These are phyloP conservation scores for Wickerhamiella infanticola DNA, from an alignment of 1,139 yeast species.

Conservation along the genomic window DNA sequence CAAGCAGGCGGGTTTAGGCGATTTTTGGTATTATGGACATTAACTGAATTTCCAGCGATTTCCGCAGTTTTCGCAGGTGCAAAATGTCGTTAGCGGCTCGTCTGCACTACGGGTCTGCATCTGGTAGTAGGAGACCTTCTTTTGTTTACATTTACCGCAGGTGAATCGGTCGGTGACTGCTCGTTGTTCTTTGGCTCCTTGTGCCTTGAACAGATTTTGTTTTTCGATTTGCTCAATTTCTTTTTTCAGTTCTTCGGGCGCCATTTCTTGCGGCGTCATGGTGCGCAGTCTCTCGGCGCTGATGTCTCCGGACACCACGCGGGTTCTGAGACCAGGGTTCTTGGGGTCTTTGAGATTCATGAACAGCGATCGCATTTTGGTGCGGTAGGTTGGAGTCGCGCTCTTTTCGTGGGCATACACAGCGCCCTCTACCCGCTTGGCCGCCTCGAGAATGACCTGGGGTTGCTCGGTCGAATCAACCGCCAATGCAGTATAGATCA, in stretches of 20 bases:
- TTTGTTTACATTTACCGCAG: constrained; percentile 94
- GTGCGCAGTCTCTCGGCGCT: constrained; percentile 48
- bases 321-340: constrained; percentile 67
- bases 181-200: constrained; percentile 93
- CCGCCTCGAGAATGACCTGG: constrained; percentile 40
- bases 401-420: constrained; percentile 42
- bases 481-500: constrained; percentile 79
- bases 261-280: constrained; percentile 88
- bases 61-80: constrained; percentile 96
- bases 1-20: too few relatives aligned
- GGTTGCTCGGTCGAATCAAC: constrained; percentile 56
- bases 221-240: constrained; percentile 76
- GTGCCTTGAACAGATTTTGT: constrained; percentile 88
- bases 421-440: constrained; percentile 58
- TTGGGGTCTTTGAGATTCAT: constrained; percentile 79
- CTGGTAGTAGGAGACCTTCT: constrained; percentile 92
- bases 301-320: constrained; percentile 52
- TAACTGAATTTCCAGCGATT: constrained; percentile 79
- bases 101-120: constrained; percentile 97
- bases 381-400: constrained; percentile 46
- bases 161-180: constrained; percentile 94
- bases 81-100: constrained; percentile 94
- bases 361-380: constrained; percentile 66
- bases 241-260: constrained; percentile 72
- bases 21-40: not conserved